Conservation (phyloP, 2,329 filamentous ascomycete species). For the Neonectria faginata region DNA sequence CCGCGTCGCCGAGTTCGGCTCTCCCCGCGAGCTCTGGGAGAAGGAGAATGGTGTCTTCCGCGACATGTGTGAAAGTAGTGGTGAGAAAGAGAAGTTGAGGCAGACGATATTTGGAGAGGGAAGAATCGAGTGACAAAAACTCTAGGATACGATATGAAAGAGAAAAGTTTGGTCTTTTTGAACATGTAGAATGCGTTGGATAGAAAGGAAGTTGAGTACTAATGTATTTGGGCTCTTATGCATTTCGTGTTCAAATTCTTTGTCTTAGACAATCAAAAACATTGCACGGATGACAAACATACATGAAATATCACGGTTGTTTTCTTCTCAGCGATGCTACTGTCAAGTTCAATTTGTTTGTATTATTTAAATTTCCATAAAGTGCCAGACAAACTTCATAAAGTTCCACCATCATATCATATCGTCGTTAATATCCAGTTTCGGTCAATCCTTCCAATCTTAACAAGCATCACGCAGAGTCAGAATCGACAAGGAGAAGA, state of each 20-base stretch:
- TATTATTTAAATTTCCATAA: background rate
- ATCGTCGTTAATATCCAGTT: conserved; percentile 3
- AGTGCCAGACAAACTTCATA: background rate
- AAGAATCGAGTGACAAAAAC: background rate
- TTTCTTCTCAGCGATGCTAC: too few relatives aligned
- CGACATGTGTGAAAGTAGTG: conserved; percentile 72
- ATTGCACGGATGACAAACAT: background rate
- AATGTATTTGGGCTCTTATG: background rate
- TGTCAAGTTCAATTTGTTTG: background rate
- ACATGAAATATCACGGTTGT: background rate
- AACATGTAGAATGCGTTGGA: background rate
- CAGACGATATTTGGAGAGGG: conserved; percentile 55
- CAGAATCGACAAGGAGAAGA: background rate
- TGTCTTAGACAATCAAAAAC: background rate
- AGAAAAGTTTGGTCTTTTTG: background rate
- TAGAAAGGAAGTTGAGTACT: background rate
- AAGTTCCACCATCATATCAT: conserved; percentile 2
- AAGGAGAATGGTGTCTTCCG: conserved; percentile 66
- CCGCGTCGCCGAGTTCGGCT: conserved; percentile 74
- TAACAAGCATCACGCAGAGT: background rate
- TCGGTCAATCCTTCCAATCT: conserved; percentile 4
- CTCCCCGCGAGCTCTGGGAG: conserved; percentile 71
- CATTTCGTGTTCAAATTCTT: background rate
- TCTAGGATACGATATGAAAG: background rate
- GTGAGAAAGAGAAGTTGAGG: conserved; percentile 66